These are phyloP conservation scores for Erythrobasidium hasegawianum DNA, from an alignment of 1,284 basidiomycete genomes.

Conservation along the genomic window DNA sequence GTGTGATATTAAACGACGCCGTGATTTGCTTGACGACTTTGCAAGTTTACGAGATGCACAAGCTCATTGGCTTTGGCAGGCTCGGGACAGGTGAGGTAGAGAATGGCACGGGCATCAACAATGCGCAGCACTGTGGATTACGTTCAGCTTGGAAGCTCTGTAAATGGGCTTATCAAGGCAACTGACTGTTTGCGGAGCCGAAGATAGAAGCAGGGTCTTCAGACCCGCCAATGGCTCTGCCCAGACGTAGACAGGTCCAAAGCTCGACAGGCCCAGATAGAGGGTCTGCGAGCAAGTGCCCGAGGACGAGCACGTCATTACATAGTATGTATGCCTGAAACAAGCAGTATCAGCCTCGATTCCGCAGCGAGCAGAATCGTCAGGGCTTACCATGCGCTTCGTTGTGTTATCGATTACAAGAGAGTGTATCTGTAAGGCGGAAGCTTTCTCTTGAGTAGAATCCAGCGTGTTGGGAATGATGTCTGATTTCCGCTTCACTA, in stretches of 20 bases:
- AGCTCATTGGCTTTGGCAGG: constrained; percentile 3
- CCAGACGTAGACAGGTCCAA: constrained; percentile 83
- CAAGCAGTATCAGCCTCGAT: background rate
- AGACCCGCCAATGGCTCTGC: constrained; percentile 58
- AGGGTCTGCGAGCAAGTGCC: constrained; percentile 71
- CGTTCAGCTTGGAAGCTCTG: background rate
- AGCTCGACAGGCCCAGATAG: constrained; percentile 70
- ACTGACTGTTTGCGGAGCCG: constrained; percentile 24
- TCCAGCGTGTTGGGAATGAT: constrained; percentile 5
- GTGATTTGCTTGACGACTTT: constrained; percentile 16
- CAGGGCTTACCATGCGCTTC: constrained; percentile 65
- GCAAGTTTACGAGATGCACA: constrained; percentile 16
- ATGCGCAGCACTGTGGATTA: constrained; percentile 63
- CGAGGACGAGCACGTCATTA: constrained; percentile 87
- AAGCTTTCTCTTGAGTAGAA: constrained; percentile 61
- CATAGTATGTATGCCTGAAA: constrained; percentile 61
- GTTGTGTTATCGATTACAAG: constrained; percentile 75
- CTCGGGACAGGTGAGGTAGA: constrained; percentile 83
- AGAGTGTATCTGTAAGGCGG: constrained; percentile 71
- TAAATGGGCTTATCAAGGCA: too few relatives aligned
- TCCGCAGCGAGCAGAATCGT: too few relatives aligned
- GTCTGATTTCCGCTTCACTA: constrained; percentile 77
- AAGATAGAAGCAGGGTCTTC: constrained; percentile 68
- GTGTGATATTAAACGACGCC: too few relatives aligned
- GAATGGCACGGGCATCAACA: constrained; percentile 81